Percentiles rank a stretch among this genome's conserved stretches.
These are phyloP conservation scores for Gracilaria gracilis DNA, from an alignment of 23 red algal species.

Conservation along the genomic window DNA sequence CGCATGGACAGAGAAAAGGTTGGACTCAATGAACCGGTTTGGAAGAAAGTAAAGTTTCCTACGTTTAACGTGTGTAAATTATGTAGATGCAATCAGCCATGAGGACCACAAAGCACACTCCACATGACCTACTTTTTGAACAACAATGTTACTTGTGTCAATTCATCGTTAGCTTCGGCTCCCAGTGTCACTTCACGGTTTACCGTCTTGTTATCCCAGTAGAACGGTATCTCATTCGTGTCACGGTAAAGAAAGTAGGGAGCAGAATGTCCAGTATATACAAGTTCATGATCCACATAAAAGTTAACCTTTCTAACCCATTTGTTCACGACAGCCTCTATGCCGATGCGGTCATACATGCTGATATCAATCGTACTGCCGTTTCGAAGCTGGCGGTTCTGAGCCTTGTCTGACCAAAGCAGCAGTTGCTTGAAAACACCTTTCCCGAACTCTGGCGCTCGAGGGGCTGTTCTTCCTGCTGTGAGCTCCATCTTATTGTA, in stretches of 20 bases:
- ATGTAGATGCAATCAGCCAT: no score
- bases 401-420: constrained; percentile 9
- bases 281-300: constrained; percentile 22
- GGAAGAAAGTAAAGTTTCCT: no score
- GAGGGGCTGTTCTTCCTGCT: not conserved
- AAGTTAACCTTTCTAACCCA: constrained; percentile 16
- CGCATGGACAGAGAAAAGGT: no score
- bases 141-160: constrained; percentile 1
- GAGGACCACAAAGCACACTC: no score
- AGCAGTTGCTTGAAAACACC: constrained; percentile 32
- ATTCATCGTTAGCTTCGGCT: not conserved
- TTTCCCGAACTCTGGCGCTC: not conserved
- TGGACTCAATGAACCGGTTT: no score
- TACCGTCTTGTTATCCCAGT: constrained; percentile 25
- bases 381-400: not conserved
- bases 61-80: no score
- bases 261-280: constrained; percentile 8
- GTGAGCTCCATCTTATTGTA: not conserved
- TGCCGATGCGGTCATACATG: constrained; percentile 11
- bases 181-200: constrained; percentile 10
- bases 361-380: constrained; percentile 13
- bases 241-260: constrained; percentile 29
- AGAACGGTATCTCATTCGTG: not conserved
- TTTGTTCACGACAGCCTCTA: constrained; percentile 33
- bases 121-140: constrained; percentile 28